Conservation (phyloP, 2,329 filamentous ascomycete genomes). For the Xylaria sp. region DNA sequence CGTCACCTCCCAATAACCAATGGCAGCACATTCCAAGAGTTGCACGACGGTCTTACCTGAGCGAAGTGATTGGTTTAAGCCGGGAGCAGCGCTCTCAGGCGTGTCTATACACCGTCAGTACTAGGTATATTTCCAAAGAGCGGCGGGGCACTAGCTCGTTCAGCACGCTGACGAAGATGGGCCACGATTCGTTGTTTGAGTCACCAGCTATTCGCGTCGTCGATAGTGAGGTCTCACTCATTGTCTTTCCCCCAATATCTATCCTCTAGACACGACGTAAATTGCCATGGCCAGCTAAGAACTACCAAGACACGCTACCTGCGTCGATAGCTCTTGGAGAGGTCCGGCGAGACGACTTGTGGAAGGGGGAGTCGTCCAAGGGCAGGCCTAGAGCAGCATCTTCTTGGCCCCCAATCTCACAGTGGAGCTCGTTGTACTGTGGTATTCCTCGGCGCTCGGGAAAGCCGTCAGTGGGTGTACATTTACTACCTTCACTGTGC, state of each 20-base stretch:
- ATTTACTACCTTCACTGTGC: background rate
- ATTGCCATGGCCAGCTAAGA: background rate
- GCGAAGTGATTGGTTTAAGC: constrained; percentile 1
- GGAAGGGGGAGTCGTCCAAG: constrained; percentile 1
- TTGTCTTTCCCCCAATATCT: background rate
- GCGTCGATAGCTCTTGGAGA: background rate
- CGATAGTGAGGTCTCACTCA: background rate
- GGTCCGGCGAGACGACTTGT: background rate
- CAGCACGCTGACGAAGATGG: constrained; percentile 11
- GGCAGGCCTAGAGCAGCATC: background rate
- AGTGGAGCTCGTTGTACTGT: background rate
- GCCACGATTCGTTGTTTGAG: background rate
- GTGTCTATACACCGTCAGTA: background rate
- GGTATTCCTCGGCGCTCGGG: constrained; percentile 18
- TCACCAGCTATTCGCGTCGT: constrained; percentile 6
- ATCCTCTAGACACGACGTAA: background rate
- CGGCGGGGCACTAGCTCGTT: constrained; percentile 16
- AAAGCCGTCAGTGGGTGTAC: constrained; percentile 22
- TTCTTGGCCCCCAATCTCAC: constrained; percentile 31
- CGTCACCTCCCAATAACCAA: constrained; percentile 20
- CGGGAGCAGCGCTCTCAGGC: constrained; percentile 4
- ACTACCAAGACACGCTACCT: background rate
- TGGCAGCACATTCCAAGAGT: constrained; percentile 18
- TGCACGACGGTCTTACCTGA: constrained; percentile 8
- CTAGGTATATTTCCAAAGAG: background rate